Conservation (phyloP, 2,329 filamentous ascomycete genomes). For the Monosporascus sp. region DNA sequence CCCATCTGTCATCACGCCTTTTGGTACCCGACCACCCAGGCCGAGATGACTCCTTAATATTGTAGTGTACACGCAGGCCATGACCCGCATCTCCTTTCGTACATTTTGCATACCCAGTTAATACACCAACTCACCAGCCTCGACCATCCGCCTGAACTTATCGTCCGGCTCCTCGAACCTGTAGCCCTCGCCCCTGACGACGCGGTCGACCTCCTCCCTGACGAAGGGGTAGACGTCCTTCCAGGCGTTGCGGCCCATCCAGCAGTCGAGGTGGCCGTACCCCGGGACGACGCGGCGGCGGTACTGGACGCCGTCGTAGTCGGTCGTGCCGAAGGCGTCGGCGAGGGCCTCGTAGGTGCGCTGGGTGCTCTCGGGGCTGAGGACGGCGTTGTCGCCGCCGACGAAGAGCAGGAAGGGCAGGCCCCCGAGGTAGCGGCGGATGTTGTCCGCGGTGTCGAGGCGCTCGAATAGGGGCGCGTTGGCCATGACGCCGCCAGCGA, state of each 20-base stretch:
- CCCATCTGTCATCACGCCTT: background rate
- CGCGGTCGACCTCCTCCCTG: constrained; percentile 48
- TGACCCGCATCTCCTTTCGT: background rate
- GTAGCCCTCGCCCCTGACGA: constrained; percentile 38
- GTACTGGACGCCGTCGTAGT: constrained; percentile 37
- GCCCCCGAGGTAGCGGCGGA: constrained; percentile 42
- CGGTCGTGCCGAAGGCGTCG: constrained; percentile 40
- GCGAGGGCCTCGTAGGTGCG: constrained; percentile 48
- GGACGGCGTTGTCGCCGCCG: constrained; percentile 51
- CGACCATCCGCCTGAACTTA: constrained; percentile 36
- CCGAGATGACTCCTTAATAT: no score
- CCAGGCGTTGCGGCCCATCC: constrained; percentile 56
- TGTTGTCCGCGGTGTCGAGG: constrained; percentile 45
- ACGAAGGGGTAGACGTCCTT: constrained; percentile 55
- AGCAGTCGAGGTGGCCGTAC: constrained; percentile 58
- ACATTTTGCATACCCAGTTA: constrained; percentile 11
- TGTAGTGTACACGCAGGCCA: no score
- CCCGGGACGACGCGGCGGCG: constrained; percentile 47
- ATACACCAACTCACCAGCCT: constrained; percentile 34
- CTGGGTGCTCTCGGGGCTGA: constrained; percentile 48
- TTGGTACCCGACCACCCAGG: no score
- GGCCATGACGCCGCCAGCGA: constrained; percentile 43
- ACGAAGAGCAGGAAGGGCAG: constrained; percentile 53
- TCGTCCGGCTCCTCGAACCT: constrained; percentile 39
- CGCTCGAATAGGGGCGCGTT: constrained; percentile 43